These are phyloP conservation scores for Pyrenopolyporus hunteri DNA, from an alignment of 495 filamentous ascomycete species.

Conservation along the genomic window DNA sequence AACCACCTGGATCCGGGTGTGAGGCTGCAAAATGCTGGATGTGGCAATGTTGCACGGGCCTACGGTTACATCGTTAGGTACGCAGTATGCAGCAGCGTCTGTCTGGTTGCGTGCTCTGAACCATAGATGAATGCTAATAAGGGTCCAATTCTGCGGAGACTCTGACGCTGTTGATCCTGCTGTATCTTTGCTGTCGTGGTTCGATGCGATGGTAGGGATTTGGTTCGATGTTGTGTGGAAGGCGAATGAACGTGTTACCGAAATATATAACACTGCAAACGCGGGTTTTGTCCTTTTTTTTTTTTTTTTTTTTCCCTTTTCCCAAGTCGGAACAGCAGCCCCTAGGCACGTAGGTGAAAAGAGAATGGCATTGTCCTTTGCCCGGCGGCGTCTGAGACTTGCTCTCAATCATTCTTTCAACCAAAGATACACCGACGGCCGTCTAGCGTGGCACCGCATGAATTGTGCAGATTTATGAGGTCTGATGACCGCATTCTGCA, in stretches of 20 bases:
- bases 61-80: conserved; percentile 27
- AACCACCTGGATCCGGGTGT: conserved; percentile 7
- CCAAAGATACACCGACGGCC: conserved; percentile 6
- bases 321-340: too few relatives aligned
- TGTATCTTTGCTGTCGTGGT: background rate
- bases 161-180: too few relatives aligned
- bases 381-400: too few relatives aligned
- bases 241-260: background rate
- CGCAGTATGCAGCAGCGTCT: conserved; percentile 1
- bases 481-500: conserved; percentile 37
- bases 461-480: conserved; percentile 28
- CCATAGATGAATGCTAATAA: too few relatives aligned
- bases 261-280: too few relatives aligned
- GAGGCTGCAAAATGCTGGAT: conserved; percentile 27
- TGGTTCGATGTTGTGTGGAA: background rate
- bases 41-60: conserved; percentile 22
- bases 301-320: too few relatives aligned
- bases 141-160: conserved; percentile 11
- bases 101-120: background rate
- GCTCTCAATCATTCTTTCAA: too few relatives aligned
- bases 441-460: conserved; percentile 16
- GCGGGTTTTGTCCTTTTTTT: too few relatives aligned
- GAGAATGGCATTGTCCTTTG: too few relatives aligned
- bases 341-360: too few relatives aligned
- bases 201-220: background rate